Conservation (phyloP, 768 basidiomycete genomes). For the Chalciporus pseudorubinellus region DNA sequence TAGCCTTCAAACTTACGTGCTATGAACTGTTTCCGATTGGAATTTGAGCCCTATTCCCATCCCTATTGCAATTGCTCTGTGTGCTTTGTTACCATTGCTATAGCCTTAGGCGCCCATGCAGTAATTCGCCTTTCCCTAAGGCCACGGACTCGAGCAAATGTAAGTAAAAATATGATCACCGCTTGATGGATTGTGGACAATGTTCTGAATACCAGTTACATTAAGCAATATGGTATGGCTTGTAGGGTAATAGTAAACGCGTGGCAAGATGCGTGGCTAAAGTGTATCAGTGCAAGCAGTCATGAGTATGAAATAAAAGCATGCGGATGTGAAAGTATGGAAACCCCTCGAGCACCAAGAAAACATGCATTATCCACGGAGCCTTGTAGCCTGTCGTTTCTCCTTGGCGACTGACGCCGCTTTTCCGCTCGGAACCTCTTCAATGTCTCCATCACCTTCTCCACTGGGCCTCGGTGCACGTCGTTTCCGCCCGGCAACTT, state of each 20-base stretch:
- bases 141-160: not conserved
- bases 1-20: not conserved
- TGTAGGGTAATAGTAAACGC: conserved; percentile 18
- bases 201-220: not conserved
- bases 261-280: not conserved
- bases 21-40: not conserved
- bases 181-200: not conserved
- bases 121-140: too few species aligned
- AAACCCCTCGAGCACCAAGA: conserved; percentile 2
- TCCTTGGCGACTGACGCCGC: not conserved
- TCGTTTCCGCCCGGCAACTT: conserved; percentile 14
- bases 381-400: conserved; percentile 4
- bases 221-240: conserved; percentile 12
- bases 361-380: conserved; percentile 26
- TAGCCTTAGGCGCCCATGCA: not conserved
- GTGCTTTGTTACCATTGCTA: not conserved
- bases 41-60: not conserved
- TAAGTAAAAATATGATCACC: not conserved
- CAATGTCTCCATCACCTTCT: conserved; percentile 40
- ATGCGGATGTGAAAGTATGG: not conserved
- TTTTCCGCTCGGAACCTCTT: conserved; percentile 20
- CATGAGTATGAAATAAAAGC: conserved; percentile 2
- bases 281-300: conserved; percentile 1
- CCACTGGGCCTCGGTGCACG: conserved; percentile 19
- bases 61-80: not conserved